Base-by-base conservation (phyloP, 345 rosid genomes). In the Hibiscus syriacus region DNA sequence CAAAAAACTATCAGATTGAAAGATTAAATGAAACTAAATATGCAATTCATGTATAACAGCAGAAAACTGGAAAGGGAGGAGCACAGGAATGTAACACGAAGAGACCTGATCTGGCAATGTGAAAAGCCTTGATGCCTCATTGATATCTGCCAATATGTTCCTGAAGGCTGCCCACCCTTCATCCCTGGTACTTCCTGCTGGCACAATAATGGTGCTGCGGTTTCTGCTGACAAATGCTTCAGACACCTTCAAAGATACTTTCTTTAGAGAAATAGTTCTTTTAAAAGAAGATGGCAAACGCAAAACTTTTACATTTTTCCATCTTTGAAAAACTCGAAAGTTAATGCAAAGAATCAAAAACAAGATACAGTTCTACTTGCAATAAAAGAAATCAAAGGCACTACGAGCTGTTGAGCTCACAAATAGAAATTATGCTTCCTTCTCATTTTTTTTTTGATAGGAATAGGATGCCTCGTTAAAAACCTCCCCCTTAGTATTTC, bases 81-180 rank as follows among this genome's bases (percentile, higher is more conserved):
- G 60, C n/a, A 48, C 39, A 29, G 10, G 58, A 50, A 69, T 53
- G 60, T 39, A 73, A 55, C 54, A 71, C 32, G 55, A 73, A 30
- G 63, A 50, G 39, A 90, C 99, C 88, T 94, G 91, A 82, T 84
- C 84, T 7, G 96, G 90, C 78, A 86, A 72, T 3, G 77, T 64
- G 73, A 83, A 90, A 64, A 84, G 91, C 58, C 79, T 84, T 43
- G 94, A 85, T 62, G 92, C 95, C 80, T 90, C 97, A 69, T 86
- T 82, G 46, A 94, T 89, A 76, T 91, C 97, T 2, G 94, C 97
- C 71, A 94, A 78, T 34, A 94, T 94, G 74, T 91, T 85, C 84
- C 97, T 86, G 72, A 94, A 94, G 61, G 97, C 91, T 29, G 94
- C 82, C 99, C 97, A 94, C 10, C 99, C 99, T 87, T 90, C 99